Evolutionary conservation across 345 rosid species (phyloP).

Genomic region (Salix koriyanagi): DNA sequence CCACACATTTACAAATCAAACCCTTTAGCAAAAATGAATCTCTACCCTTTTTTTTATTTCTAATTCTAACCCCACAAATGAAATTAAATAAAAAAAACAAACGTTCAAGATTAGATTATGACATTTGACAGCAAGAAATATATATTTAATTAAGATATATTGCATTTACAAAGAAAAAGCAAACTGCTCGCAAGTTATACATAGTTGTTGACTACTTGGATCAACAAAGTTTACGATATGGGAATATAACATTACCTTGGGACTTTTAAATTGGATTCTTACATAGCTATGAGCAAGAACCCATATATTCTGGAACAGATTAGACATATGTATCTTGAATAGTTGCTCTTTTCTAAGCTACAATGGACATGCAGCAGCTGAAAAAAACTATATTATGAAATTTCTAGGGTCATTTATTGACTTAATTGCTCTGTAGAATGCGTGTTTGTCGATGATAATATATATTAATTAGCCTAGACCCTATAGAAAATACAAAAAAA

Average conservation of each 20-base stretch:
- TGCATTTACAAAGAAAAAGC: too few species aligned
- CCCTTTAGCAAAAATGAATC: too few species aligned
- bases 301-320: constrained; percentile 16
- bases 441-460: neutral
- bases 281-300: neutral
- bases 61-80: too few species aligned
- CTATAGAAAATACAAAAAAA: neutral
- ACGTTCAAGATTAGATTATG: too few species aligned
- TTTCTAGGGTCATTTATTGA: neutral
- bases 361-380: neutral
- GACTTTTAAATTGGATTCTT: neutral
- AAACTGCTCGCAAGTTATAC: too few species aligned
- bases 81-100: too few species aligned
- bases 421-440: neutral
- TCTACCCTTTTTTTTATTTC: too few species aligned
- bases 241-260: neutral
- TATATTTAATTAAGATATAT: too few species aligned
- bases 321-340: neutral
- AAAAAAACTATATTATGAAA: neutral
- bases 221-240: too few species aligned
- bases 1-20: too few species aligned
- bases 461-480: neutral
- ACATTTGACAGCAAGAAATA: too few species aligned
- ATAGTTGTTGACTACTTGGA: too few species aligned
- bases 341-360: neutral